Evolutionary conservation across 345 rosid genomes (phyloP).

Genomic region (Syzygium grande): DNA sequence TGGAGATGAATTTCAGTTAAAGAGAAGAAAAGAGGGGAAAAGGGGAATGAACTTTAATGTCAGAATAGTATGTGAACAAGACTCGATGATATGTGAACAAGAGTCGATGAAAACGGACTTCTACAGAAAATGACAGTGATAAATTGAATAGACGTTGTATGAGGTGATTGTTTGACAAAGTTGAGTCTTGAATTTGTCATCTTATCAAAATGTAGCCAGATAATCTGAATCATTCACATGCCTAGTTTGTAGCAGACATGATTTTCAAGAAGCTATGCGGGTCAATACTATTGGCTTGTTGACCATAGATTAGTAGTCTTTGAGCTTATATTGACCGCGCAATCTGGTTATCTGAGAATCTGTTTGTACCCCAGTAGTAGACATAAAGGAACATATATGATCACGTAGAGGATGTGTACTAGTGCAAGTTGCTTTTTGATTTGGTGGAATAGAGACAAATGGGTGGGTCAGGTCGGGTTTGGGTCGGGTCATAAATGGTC

Average conservation of each 20-base stretch:
- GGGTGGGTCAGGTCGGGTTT: too few species aligned
- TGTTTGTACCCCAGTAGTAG: not conserved
- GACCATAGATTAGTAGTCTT: not conserved
- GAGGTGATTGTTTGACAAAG: not conserved
- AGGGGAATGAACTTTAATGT: not conserved
- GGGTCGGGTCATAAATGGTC: too few species aligned
- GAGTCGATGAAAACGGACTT: not conserved
- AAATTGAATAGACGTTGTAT: not conserved
- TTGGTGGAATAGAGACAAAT: too few species aligned
- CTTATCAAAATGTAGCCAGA: not conserved
- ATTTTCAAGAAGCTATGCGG: not conserved
- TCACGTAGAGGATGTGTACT: not conserved
- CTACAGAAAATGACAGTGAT: not conserved
- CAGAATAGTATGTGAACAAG: not conserved
- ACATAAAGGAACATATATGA: slow-evolving; percentile 15
- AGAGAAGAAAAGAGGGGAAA: not conserved
- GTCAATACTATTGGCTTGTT: not conserved
- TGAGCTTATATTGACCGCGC: not conserved
- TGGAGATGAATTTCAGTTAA: not conserved
- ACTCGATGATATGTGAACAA: not conserved
- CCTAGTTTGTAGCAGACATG: not conserved
- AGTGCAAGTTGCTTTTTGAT: slow-evolving; percentile 1
- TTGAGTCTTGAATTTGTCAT: not conserved
- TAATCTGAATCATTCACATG: not conserved
- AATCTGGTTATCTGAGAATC: not conserved